Base-by-base conservation (phyloP, 495 filamentous ascomycete genomes). In the Neurospora sp. region DNA sequence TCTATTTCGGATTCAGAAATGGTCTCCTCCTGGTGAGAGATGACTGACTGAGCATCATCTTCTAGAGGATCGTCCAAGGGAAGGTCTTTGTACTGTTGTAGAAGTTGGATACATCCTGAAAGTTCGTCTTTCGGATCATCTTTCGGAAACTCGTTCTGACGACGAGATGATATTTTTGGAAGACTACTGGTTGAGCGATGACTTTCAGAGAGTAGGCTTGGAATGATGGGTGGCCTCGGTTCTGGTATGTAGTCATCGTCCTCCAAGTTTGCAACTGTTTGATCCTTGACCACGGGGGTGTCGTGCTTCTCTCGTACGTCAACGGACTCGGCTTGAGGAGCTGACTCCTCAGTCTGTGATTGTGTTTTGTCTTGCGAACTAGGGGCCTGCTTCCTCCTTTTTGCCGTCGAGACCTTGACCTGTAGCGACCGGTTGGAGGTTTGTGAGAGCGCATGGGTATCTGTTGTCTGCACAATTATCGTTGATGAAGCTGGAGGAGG, bases 31-130 rank as follows among this genome's bases (percentile, higher is more conserved):
- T 71, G 73, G 20, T 31, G 38, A 20, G 74, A 78, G 20, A 69
- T 75, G 41, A 44, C 44, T 4, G 80, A 78, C 35, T 77, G 72
- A 5, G 40, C 14, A 62, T 81, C 81, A 41, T 81, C 80, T 23
- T 83, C 80, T 14, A 79, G 77, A 7, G 83, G 82, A 2, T 39
- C 72, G 42, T 84, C 82, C 5, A 85, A 42, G 0, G 84, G 83
- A 23, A 85, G 77, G 48, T 79, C 75, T 48, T 80, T 83, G 69
- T 78, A 83, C 44, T 81, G 44, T 20, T 77, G 75, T 42, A 82
- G 72, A 7, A 83, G 73, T 35, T 79, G 39, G 48, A 83, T 83
- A 72, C 78, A 83, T 14, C 77, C 72, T 2, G 78, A 77, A 4
- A 83, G 70, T 38, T 83, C 81, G 39, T 83, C 82, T 9, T 77